Conservation (phyloP, 345 rosid species). For the Theobroma cacao region DNA sequence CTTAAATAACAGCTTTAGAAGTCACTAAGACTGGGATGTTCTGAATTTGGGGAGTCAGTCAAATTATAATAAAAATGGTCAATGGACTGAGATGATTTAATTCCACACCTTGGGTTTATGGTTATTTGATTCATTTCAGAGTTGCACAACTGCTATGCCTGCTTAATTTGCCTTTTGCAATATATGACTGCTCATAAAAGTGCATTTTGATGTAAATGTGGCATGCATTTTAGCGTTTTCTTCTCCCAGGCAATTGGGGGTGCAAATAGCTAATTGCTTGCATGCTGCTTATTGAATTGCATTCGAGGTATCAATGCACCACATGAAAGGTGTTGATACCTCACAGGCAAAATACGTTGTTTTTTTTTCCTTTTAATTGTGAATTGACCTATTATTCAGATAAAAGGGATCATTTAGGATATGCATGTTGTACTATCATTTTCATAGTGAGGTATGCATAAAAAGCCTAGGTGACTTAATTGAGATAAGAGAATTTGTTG, state of each 20-base stretch:
- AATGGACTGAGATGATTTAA: neutral
- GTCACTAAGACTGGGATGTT: neutral
- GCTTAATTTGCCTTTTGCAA: neutral
- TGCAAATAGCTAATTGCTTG: neutral
- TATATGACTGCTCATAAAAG: neutral
- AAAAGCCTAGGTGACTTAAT: neutral
- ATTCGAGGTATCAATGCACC: neutral
- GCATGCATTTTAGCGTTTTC: neutral
- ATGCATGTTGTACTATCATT: neutral
- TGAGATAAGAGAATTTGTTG: neutral
- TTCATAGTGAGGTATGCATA: neutral
- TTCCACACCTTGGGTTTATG: too few relatives aligned
- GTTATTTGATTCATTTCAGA: neutral
- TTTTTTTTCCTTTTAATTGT: neutral
- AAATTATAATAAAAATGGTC: neutral
- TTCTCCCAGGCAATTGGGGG: neutral
- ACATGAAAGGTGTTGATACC: neutral
- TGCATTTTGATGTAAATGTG: neutral
- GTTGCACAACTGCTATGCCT: neutral
- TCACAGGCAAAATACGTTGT: neutral
- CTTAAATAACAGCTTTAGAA: neutral
- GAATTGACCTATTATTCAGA: neutral
- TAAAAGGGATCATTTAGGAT: neutral
- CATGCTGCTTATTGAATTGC: neutral
- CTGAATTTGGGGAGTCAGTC: neutral